Evolutionary conservation across 2,329 filamentous ascomycete genomes (phyloP).

Genomic region (Fusarium nematophilum): DNA sequence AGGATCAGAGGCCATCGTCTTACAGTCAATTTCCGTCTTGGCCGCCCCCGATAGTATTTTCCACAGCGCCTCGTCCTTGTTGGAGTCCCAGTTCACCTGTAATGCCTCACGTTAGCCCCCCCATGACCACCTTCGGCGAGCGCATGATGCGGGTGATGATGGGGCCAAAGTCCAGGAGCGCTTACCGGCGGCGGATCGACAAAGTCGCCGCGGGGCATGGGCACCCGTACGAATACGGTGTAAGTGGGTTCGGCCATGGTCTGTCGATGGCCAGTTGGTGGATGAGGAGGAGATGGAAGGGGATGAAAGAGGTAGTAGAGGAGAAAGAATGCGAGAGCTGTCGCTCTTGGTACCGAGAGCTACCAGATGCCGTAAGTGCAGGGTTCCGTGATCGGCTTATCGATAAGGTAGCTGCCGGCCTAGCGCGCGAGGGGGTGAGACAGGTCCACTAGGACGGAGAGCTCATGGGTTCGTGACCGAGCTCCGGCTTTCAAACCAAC

Average conservation of each 20-base stretch:
- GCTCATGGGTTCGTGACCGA: not conserved
- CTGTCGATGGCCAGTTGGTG: constrained; percentile 31
- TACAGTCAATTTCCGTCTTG: constrained; percentile 90
- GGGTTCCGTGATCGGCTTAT: constrained; percentile 40
- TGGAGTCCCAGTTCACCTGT: constrained; percentile 87
- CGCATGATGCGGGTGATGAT: constrained; percentile 30
- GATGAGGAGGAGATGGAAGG: constrained; percentile 27
- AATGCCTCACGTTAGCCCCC: constrained; percentile 39
- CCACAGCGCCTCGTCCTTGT: constrained; percentile 91
- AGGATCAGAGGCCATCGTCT: constrained; percentile 39
- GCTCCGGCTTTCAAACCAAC: not conserved
- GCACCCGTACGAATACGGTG: constrained; percentile 89
- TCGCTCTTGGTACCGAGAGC: constrained; percentile 26
- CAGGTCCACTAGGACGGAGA: constrained; percentile 5
- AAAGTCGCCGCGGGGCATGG: constrained; percentile 87
- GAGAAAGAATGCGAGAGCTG: constrained; percentile 23
- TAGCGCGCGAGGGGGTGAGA: constrained; percentile 27
- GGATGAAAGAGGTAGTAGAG: constrained; percentile 27
- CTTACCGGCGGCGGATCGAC: constrained; percentile 87
- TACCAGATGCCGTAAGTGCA: constrained; percentile 27
- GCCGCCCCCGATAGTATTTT: constrained; percentile 85
- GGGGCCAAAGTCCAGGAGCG: constrained; percentile 22
- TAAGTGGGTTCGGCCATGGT: constrained; percentile 65
- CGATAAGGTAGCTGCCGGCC: constrained; percentile 36
- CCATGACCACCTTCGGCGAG: constrained; percentile 17